A percentile compares a stretch with the other conserved stretches of the same genome.
Evolutionary conservation across 2,329 filamentous ascomycete species (phyloP).

Genomic region (Mycosphaerella arachidis): DNA sequence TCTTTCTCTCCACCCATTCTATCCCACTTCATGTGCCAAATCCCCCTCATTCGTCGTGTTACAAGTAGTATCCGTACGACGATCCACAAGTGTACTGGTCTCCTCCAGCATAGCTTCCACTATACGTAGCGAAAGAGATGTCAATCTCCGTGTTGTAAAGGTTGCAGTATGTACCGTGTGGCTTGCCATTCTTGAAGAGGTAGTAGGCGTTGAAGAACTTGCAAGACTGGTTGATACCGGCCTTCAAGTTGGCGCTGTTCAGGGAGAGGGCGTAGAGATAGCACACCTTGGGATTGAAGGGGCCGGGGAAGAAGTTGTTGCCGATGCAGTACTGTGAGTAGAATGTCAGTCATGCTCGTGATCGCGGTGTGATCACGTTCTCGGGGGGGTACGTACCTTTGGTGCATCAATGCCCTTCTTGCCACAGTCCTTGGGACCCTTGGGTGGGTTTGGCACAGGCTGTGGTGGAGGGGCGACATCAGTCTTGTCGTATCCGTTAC

Average conservation of each 20-base stretch:
- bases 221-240: constrained; percentile 20
- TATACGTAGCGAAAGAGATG: constrained; percentile 1
- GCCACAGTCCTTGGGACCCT: constrained; percentile 11
- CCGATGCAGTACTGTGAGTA: constrained; percentile 21
- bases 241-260: constrained; percentile 15
- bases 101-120: background rate
- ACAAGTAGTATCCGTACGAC: constrained; percentile 3
- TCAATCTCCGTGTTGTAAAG: constrained; percentile 20
- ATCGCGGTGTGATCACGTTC: no score
- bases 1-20: background rate
- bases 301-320: constrained; percentile 31
- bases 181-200: constrained; percentile 25
- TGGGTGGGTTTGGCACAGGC: constrained; percentile 14
- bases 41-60: background rate
- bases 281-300: constrained; percentile 31
- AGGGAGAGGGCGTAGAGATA: constrained; percentile 17
- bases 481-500: constrained; percentile 30
- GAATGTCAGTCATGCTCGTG: background rate
- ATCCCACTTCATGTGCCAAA: background rate
- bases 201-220: constrained; percentile 32
- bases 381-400: background rate
- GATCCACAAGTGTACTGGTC: constrained; percentile 5
- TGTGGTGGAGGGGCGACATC: constrained; percentile 12
- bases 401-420: constrained; percentile 17
- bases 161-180: constrained; percentile 30